Evolutionary conservation across 306 rosid species (phyloP).

Genomic region (Dryas octopetala): DNA sequence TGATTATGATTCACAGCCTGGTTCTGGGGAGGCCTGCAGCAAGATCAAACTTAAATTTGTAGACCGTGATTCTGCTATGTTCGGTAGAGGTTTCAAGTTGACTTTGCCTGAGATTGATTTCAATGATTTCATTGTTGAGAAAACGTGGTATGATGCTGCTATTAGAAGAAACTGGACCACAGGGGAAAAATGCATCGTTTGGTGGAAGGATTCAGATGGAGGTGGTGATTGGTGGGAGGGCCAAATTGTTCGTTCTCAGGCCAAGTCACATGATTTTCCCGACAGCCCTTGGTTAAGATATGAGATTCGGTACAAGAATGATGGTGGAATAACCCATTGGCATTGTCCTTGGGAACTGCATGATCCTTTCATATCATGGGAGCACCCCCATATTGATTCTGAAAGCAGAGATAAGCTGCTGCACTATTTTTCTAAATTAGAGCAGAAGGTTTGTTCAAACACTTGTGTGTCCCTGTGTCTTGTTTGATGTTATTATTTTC

Average conservation of each 20-base stretch:
- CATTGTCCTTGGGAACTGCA: conserved; percentile 91
- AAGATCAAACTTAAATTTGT: conserved; percentile 59
- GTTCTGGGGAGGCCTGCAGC: conserved; percentile 88
- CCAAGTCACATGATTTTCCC: conserved; percentile 64
- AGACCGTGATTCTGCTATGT: conserved; percentile 52
- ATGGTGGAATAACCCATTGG: conserved; percentile 39
- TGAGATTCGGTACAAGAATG: conserved; percentile 48
- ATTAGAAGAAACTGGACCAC: conserved; percentile 65
- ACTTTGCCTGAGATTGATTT: conserved; percentile 69
- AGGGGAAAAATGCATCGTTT: conserved; percentile 70
- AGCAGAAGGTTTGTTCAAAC: conserved; percentile 35
- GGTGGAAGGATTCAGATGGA: conserved; percentile 70
- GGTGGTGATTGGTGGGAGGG: conserved; percentile 81
- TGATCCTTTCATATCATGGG: conserved; percentile 51
- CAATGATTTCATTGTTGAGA: conserved; percentile 83
- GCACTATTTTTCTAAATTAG: conserved; percentile 48
- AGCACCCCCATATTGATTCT: conserved; percentile 55
- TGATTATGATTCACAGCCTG: conserved; percentile 55
- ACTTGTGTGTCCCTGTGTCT: not conserved
- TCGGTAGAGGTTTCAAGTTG: conserved; percentile 46
- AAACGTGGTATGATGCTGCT: conserved; percentile 66
- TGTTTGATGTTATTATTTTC: not conserved
- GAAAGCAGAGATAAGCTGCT: conserved; percentile 68
- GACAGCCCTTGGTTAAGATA: conserved; percentile 88
- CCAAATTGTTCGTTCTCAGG: conserved; percentile 41